Evolutionary conservation across 2,329 filamentous ascomycete species (phyloP).

Genomic region (Verticillium albo-atrum): DNA sequence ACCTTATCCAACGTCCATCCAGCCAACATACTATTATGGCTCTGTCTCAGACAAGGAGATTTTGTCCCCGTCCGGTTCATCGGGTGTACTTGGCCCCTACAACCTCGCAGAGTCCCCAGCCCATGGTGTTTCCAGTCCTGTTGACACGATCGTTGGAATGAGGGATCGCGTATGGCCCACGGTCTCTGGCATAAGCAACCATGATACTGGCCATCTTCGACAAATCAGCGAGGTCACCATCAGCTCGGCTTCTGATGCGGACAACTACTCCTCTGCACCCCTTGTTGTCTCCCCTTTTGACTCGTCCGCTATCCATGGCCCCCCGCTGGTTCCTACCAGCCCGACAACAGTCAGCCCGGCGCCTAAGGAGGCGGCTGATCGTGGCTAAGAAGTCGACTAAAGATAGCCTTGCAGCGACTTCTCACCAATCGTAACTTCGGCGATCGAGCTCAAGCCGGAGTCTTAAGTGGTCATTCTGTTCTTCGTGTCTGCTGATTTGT

Average conservation of each 20-base stretch:
- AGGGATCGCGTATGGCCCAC: slow-evolving; percentile 2
- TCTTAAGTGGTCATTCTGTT: no score
- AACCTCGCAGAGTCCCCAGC: slow-evolving; percentile 6
- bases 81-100: slow-evolving; percentile 8
- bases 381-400: no score
- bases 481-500: no score
- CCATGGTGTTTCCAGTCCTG: slow-evolving; percentile 3
- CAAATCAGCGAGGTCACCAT: slow-evolving; percentile 37
- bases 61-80: slow-evolving; percentile 10
- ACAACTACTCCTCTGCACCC: not conserved
- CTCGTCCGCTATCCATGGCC: not conserved
- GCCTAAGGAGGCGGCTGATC: not conserved
- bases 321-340: not conserved
- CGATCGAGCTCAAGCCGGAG: no score
- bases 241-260: slow-evolving; percentile 17
- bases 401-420: no score
- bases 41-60: slow-evolving; percentile 12
- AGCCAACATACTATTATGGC: slow-evolving; percentile 21
- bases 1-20: slow-evolving; percentile 18
- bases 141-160: not conserved
- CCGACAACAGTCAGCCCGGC: not conserved
- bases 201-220: slow-evolving; percentile 33
- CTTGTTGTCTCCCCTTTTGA: not conserved
- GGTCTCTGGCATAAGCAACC: slow-evolving; percentile 36
- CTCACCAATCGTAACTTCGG: no score